Conservation (phyloP, 208 protist species). For the Angomonas ambiguus region DNA sequence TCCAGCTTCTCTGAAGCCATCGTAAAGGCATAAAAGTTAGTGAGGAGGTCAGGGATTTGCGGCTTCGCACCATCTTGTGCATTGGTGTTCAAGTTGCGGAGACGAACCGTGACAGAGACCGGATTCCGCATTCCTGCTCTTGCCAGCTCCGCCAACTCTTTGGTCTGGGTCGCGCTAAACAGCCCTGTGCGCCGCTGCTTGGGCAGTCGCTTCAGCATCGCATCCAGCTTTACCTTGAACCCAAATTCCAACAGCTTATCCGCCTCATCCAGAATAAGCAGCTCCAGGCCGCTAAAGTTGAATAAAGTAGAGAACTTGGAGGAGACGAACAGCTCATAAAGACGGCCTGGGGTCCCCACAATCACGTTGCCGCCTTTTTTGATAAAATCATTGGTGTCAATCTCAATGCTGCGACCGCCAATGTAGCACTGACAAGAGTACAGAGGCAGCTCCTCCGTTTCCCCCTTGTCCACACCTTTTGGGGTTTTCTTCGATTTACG, state of each 20-base stretch:
- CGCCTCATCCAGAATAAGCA: conserved; percentile 92
- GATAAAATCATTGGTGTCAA: conserved; percentile 77
- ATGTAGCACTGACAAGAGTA: conserved; percentile 89
- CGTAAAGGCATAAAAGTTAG: conserved; percentile 84
- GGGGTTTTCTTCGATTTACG: background rate
- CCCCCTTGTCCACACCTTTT: background rate
- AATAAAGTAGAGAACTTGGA: conserved; percentile 75
- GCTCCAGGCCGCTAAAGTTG: conserved; percentile 76
- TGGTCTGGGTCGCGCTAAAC: conserved; percentile 93
- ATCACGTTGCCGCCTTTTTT: conserved; percentile 83
- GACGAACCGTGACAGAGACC: conserved; percentile 80
- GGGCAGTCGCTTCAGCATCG: conserved; percentile 83
- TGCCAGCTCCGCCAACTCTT: conserved; percentile 84
- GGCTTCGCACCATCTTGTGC: conserved; percentile 48
- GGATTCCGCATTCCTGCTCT: conserved; percentile 90
- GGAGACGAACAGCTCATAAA: conserved; percentile 89
- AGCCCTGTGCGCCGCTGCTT: conserved; percentile 89
- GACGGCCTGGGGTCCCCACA: conserved; percentile 87
- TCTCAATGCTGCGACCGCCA: conserved; percentile 79
- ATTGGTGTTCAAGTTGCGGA: conserved; percentile 23
- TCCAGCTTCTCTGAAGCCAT: conserved; percentile 83
- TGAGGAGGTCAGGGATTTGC: conserved; percentile 83
- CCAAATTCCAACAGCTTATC: conserved; percentile 92
- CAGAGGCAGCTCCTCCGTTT: conserved; percentile 30
- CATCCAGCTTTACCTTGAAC: conserved; percentile 90